Conservation (phyloP, 768 basidiomycete genomes). For the Nidularia sp. region DNA sequence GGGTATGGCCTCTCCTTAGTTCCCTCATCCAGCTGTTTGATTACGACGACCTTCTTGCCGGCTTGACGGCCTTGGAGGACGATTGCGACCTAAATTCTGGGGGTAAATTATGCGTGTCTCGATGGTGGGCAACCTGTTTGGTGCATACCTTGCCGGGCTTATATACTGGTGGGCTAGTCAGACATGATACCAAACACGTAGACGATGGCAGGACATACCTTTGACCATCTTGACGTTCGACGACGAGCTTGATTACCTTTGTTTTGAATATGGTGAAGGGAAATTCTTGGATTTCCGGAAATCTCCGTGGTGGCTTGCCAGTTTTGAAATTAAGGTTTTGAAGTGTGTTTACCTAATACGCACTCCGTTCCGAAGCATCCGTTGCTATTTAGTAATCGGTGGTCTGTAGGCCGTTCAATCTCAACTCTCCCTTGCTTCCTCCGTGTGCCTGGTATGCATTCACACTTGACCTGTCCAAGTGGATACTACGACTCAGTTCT, state of each 20-base stretch:
- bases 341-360: not conserved
- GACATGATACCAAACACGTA: slow-evolving; percentile 1
- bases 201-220: slow-evolving; percentile 30
- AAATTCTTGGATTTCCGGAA: slow-evolving; percentile 23
- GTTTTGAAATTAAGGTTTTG: slow-evolving; percentile 29
- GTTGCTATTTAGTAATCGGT: too few relatives aligned
- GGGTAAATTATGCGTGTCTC: not conserved
- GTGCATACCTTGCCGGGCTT: slow-evolving; percentile 84
- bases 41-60: slow-evolving; percentile 98
- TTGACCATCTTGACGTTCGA: slow-evolving; percentile 52
- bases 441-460: too few relatives aligned
- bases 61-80: slow-evolving; percentile 99
- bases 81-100: slow-evolving; percentile 71
- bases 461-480: too few relatives aligned
- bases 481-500: too few relatives aligned
- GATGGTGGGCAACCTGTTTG: not conserved
- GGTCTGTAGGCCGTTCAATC: too few relatives aligned
- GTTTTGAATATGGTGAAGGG: slow-evolving; percentile 18
- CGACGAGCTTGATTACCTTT: slow-evolving; percentile 40
- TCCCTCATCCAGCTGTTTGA: slow-evolving; percentile 96
- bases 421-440: too few relatives aligned
- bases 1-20: slow-evolving; percentile 96
- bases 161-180: slow-evolving; percentile 57
- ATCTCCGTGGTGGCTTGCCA: slow-evolving; percentile 41
- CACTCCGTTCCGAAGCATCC: not conserved